These are phyloP conservation scores for Rhizodiscina lignyota DNA, from an alignment of 495 filamentous ascomycete species.

Conservation along the genomic window DNA sequence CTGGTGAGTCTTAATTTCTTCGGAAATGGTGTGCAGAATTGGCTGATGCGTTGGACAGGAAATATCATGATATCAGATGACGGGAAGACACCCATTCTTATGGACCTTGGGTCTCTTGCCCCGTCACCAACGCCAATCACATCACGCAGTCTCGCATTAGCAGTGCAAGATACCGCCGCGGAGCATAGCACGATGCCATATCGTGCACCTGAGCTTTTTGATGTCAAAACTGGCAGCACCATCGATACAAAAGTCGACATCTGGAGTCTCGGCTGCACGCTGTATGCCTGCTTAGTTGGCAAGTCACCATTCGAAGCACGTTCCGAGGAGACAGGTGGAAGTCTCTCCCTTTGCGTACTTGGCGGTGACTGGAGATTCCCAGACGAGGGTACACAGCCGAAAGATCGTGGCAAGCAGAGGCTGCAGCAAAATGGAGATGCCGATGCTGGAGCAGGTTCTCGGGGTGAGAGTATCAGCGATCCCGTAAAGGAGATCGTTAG, in stretches of 20 bases:
- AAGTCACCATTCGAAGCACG: conserved; percentile 94
- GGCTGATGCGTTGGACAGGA: conserved; percentile 26
- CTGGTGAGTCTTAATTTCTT: conserved; percentile 35
- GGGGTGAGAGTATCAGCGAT: conserved; percentile 43
- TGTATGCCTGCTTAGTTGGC: conserved; percentile 89
- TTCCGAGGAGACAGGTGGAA: conserved; percentile 88
- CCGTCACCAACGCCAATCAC: conserved; percentile 87
- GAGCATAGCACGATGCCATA: conserved; percentile 98
- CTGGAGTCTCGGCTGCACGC: conserved; percentile 90
- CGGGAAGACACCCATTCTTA: conserved; percentile 78
- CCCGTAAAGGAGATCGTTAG: conserved; percentile 70
- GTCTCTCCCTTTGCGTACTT: conserved; percentile 76
- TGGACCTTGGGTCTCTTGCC: conserved; percentile 90
- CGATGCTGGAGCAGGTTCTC: conserved; percentile 2
- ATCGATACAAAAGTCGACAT: conserved; percentile 97
- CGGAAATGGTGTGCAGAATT: neutral
- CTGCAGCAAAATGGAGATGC: conserved; percentile 34
- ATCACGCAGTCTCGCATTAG: conserved; percentile 74
- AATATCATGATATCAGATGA: conserved; percentile 95
- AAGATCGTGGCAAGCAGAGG: conserved; percentile 31
- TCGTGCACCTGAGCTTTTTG: conserved; percentile 91
- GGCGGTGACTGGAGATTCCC: conserved; percentile 91
- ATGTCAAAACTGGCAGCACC: conserved; percentile 83
- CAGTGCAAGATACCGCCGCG: conserved; percentile 82
- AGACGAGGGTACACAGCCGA: conserved; percentile 43